Evolutionary conservation across 345 rosid genomes (phyloP).

Genomic region (Bruguiera parviflora): DNA sequence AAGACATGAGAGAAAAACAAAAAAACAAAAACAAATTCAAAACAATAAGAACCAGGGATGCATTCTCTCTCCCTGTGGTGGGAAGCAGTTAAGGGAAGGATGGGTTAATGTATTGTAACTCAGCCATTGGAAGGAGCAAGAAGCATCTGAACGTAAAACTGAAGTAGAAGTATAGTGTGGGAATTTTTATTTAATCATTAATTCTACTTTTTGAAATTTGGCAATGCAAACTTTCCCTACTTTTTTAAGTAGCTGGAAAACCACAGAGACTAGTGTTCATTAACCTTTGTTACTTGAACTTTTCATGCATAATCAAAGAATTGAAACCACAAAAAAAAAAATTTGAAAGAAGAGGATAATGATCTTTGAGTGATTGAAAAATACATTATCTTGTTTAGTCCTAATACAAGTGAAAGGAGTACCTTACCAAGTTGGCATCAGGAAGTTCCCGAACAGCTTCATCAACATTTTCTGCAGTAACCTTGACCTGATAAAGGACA

Average conservation of each 20-base stretch:
- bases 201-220: too few species aligned
- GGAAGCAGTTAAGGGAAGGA: too few species aligned
- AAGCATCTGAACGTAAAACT: neutral
- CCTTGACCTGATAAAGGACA: conserved; percentile 62
- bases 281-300: too few species aligned
- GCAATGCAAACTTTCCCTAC: too few species aligned
- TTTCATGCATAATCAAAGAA: too few species aligned
- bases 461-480: conserved; percentile 95
- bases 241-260: too few species aligned
- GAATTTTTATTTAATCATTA: neutral
- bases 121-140: neutral
- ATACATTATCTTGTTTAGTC: conserved; percentile 5
- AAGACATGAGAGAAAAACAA: neutral
- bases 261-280: too few species aligned
- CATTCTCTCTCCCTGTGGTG: too few species aligned
- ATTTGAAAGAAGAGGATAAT: neutral
- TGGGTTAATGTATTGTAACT: neutral
- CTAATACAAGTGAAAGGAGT: conserved; percentile 36
- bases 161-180: neutral
- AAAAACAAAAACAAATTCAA: neutral
- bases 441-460: conserved; percentile 98
- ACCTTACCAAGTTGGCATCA: conserved; percentile 97
- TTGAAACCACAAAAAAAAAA: neutral
- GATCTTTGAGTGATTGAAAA: neutral
- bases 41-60: too few species aligned